phyloP scores from a whole-genome alignment of 2,329 filamentous ascomycete species.

The Torrubiellomyces zombiae region DNA sequence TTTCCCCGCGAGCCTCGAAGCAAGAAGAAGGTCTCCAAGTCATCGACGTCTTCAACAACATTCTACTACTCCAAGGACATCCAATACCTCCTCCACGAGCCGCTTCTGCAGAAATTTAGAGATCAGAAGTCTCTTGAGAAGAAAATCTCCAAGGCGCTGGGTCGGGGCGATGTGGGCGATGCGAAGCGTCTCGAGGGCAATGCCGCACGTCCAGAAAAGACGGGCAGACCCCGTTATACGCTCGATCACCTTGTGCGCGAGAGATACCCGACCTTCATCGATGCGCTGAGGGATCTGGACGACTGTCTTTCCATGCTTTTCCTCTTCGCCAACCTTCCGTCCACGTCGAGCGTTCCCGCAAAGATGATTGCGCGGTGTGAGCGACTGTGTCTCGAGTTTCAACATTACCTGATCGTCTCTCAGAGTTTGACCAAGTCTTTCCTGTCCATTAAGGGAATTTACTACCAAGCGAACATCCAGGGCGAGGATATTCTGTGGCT shows the following conservation, averaged over 20 bases:
- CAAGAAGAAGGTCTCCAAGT: conserved; percentile 93
- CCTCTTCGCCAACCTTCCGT: conserved; percentile 90
- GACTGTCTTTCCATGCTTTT: conserved; percentile 95
- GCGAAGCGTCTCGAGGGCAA: conserved; percentile 75
- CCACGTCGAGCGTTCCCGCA: conserved; percentile 72
- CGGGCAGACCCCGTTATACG: conserved; percentile 73
- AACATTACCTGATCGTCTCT: conserved; percentile 91
- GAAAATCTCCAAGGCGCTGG: conserved; percentile 88
- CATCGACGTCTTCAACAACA: conserved; percentile 76
- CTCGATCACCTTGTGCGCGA: conserved; percentile 96
- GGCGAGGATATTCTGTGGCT: conserved; percentile 96
- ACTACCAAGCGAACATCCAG: conserved; percentile 95
- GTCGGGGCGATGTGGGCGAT: conserved; percentile 78
- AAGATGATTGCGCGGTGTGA: conserved; percentile 96
- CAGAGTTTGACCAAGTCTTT: conserved; percentile 91
- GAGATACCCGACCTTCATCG: conserved; percentile 91
- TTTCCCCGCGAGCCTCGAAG: conserved; percentile 93
- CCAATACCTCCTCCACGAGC: conserved; percentile 94
- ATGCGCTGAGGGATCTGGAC: conserved; percentile 85
- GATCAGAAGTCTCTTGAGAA: conserved; percentile 94
- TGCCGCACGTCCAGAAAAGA: conserved; percentile 77
- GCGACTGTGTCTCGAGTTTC: conserved; percentile 83
- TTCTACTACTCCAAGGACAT: conserved; percentile 92
- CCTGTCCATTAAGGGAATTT: conserved; percentile 96
- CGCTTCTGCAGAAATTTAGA: conserved; percentile 82